Evolutionary conservation across 257 asterid species (phyloP), one percentile per base, ranked within the genome.

Genomic region (Gentiana macrophylla): DNA sequence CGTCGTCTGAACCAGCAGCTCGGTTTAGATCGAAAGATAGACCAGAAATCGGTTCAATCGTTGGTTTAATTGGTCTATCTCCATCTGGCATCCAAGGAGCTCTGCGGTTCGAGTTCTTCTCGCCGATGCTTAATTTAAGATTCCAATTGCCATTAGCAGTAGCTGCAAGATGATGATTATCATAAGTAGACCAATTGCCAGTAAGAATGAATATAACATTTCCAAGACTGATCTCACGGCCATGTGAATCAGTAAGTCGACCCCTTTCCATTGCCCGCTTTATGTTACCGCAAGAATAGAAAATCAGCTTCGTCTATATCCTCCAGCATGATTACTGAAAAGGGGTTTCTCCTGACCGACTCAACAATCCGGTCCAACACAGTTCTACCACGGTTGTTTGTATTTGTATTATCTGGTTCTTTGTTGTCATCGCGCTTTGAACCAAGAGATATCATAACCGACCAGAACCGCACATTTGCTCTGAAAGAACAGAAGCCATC

Each of bases 211-310:
- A 87, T 50, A 87, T 66, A 53, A 83, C 79, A 48, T 84, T 91
- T 36, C 98, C 97, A 4, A 91, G 87, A 62, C 89, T 69, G 35
- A 81, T 82, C 70, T 87, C 98, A 4, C 94, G 88, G 10, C 98
- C 97, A 46, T 83, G 84, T 8, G 98, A 84, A 72, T 87, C 95
- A 0, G 77, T 57, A 9, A 91, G 72, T 78, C 94, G 60, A 8
- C 98, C 95, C 54, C 88, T 74, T 54, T 87, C 93, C 46, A 83
- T 72, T 0, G 98, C 95, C 24, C 77, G 75, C 55, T 80, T 83
- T 32, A 87, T 75, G 58, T 60, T 73, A 60, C 84, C 92, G 0
- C 81, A 79, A n/a, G n/a, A 83, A 70, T 12, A 87, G 37, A 78
- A 61, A 41, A 63, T 81, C 90, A 0, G 88, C 90, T 64, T 84